Evolutionary conservation across 148 eudicot genomes (phyloP), one percentile per base, ranked within the genome.

Genomic region (Polygonum aviculare): DNA sequence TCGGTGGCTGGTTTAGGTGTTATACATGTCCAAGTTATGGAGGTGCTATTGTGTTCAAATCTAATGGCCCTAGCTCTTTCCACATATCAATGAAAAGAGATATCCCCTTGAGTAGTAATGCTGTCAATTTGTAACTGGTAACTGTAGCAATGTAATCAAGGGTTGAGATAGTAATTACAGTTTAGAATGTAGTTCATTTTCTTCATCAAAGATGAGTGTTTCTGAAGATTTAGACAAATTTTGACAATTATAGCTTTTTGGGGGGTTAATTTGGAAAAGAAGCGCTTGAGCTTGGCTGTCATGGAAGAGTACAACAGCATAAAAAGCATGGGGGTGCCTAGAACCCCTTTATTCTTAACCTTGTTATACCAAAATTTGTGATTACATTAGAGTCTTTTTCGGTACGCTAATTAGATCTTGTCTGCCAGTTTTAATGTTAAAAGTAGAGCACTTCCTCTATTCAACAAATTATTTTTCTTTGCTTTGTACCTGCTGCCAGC

Each of bases 261-360:
- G 5, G 44, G 14, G 15, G 69, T 38, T 62, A 22, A 62, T 62
- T 62, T 62, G 69, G 38, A 18, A 62, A 62, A 62, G 36, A 31
- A 62, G 39, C 38, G 26, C 39, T 26, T 62, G 38, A 62, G 69
- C 69, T 62, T 62, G 69, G 31, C 16, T 62, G 38, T 62, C 39
- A 9, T 9, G 69, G 36, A 62, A 22, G 11, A 31, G 38, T 33
- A 62, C 69, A 4, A 8, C 69, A 62, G 12, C 21, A 62, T 62
- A 62, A 62, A 62, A 26, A 62, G 16, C 69, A 62, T 26, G 38
- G 11, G 8, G 8, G 8, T 44, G 47, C 16, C 31, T 31, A 33
- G 69, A 38, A 62, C 38, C 69, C 11, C 69, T 62, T 62, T 62
- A 62, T 62, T 62, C 69, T 62, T 12, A 35, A 62, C 38, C 69